Conservation (phyloP, 768 basidiomycete species). For the Pulveroboletus ravenelii region DNA sequence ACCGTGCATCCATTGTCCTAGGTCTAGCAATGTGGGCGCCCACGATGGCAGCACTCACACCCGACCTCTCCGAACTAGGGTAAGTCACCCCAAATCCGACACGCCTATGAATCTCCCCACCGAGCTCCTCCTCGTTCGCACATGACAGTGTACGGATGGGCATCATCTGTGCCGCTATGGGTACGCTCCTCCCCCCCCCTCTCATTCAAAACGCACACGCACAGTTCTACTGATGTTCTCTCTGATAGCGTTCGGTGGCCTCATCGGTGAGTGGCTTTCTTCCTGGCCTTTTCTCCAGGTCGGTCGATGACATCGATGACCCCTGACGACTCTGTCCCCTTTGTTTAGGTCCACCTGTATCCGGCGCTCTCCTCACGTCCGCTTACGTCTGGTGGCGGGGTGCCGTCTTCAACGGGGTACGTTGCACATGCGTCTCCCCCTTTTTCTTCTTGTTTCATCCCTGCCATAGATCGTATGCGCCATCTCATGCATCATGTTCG, state of each 20-base stretch:
- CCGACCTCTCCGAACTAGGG: conserved; percentile 50
- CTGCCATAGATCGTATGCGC: conserved; percentile 15
- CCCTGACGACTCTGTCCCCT: neutral
- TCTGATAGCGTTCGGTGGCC: conserved; percentile 7
- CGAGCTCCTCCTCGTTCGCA: neutral
- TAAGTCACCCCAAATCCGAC: conserved; percentile 10
- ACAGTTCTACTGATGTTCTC: neutral
- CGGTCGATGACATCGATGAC: too few species aligned
- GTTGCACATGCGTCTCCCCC: neutral
- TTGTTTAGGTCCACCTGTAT: conserved; percentile 46
- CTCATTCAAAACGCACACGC: neutral
- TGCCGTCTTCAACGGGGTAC: conserved; percentile 47
- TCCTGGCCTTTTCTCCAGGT: too few species aligned
- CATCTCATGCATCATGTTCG: conserved; percentile 24
- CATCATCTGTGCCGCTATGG: conserved; percentile 44
- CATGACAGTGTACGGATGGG: conserved; percentile 40
- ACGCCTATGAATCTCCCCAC: neutral
- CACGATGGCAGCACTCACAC: conserved; percentile 40
- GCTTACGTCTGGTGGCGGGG: conserved; percentile 57
- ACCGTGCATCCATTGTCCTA: conserved; percentile 5
- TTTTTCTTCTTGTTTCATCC: neutral
- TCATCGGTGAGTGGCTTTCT: conserved; percentile 10
- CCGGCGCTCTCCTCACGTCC: conserved; percentile 49
- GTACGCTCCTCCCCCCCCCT: too few species aligned
- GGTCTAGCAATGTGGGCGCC: conserved; percentile 41